These are phyloP conservation scores for Ceratocystis alfenasii DNA, from an alignment of 2,329 filamentous ascomycete genomes.

Conservation along the genomic window DNA sequence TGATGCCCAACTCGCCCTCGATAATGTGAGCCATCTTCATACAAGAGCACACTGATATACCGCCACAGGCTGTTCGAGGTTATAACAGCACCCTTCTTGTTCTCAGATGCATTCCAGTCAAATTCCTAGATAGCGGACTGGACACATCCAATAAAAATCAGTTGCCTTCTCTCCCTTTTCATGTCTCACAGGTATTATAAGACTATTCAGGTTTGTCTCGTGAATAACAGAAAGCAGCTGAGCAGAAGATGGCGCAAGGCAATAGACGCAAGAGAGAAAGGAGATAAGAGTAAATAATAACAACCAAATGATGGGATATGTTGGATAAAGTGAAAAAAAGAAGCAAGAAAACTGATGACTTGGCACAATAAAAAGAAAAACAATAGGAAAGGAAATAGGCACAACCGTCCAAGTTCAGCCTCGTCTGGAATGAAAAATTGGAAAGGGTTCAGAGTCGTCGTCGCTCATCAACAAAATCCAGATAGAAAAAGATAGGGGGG, in stretches of 20 bases:
- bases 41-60: too few species aligned
- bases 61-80: too few species aligned
- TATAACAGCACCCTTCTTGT: too few species aligned
- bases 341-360: constrained; percentile 3
- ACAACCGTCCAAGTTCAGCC: constrained; percentile 16
- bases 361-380: constrained; percentile 15
- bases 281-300: constrained; percentile 9
- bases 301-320: constrained; percentile 9
- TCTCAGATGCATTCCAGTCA: too few species aligned
- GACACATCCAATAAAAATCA: too few species aligned
- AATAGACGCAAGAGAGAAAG: not conserved
- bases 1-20: not conserved
- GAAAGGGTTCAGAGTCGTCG: constrained; percentile 20
- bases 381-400: constrained; percentile 16
- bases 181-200: too few species aligned
- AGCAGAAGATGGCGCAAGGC: not conserved
- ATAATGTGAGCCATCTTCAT: not conserved
- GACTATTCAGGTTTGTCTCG: too few species aligned
- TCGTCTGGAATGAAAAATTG: constrained; percentile 18
- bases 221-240: not conserved
- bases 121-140: too few species aligned
- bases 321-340: not conserved
- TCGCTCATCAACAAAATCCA: constrained; percentile 20
- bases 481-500: not conserved
- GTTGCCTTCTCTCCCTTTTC: too few species aligned